phyloP scores from a whole-genome alignment of 331 rosid genomes.

The Rosa hybrid region DNA sequence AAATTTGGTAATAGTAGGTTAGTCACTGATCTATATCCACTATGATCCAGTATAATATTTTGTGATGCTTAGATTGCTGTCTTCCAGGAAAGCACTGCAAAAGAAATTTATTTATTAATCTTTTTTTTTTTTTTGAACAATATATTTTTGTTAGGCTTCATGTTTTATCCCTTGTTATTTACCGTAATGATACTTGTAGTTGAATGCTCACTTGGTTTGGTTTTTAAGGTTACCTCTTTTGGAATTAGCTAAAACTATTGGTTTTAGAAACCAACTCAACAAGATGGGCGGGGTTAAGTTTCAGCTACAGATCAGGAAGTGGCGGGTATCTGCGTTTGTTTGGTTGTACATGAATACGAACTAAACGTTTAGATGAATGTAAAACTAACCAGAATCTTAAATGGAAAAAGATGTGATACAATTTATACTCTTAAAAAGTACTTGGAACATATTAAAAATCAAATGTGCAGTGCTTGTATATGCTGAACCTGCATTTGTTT shows the following conservation, averaged over 20 bases:
- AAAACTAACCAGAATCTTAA: neutral
- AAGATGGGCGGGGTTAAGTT: neutral
- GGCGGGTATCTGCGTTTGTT: neutral
- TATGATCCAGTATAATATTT: neutral
- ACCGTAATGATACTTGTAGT: neutral
- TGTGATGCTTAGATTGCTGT: neutral
- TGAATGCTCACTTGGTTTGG: neutral
- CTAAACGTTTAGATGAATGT: neutral
- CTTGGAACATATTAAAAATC: neutral
- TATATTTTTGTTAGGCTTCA: neutral
- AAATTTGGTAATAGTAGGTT: constrained; percentile 96
- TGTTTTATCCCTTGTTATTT: neutral
- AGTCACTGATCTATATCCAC: constrained; percentile 26
- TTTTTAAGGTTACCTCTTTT: neutral
- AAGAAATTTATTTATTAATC: neutral
- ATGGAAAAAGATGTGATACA: neutral
- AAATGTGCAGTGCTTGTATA: neutral
- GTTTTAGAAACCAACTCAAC: constrained; percentile 2
- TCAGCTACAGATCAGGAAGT: neutral
- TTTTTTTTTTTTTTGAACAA: neutral
- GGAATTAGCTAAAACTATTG: neutral
- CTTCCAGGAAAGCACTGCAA: neutral
- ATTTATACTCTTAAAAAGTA: too few relatives aligned
- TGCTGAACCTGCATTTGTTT: too few relatives aligned
- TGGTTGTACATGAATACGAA: neutral